A percentile compares a stretch with the other conserved stretches of the same genome.
Conservation (phyloP, 768 basidiomycete genomes). For the Leccinum subgranulosum region DNA sequence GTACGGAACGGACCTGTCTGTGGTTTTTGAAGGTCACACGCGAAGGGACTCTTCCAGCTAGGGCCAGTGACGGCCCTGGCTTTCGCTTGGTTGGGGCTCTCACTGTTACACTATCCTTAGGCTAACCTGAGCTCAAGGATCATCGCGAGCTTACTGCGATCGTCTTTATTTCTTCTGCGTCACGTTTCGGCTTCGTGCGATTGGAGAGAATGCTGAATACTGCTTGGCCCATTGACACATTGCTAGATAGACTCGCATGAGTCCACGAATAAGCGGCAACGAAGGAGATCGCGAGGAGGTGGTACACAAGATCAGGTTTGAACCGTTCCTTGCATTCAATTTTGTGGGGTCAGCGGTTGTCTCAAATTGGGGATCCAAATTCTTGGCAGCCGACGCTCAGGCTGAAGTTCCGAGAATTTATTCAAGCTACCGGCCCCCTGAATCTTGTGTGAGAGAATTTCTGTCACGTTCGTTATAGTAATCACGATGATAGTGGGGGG, state of each 20-base stretch:
- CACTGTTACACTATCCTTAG: no score
- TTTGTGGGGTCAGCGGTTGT: background rate
- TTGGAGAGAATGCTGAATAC: background rate
- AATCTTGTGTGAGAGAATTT: background rate
- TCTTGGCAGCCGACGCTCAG: background rate
- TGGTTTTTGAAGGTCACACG: background rate
- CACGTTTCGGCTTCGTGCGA: no score
- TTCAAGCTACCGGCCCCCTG: background rate
- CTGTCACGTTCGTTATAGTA: background rate
- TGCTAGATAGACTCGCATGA: no score
- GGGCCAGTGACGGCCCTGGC: background rate
- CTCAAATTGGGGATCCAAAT: background rate
- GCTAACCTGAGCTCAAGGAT: background rate
- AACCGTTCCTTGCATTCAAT: background rate
- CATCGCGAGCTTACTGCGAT: background rate
- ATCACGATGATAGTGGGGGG: background rate
- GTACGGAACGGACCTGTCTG: background rate
- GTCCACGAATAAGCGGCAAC: no score
- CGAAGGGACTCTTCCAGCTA: background rate
- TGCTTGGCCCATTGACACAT: background rate
- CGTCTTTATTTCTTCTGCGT: background rate
- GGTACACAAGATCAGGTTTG: background rate
- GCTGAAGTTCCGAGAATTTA: background rate
- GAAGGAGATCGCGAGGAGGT: no score
- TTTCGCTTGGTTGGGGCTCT: background rate